These are phyloP conservation scores for Saccharomycopsis lassenensis DNA, from an alignment of 805 yeast species.

Conservation along the genomic window DNA sequence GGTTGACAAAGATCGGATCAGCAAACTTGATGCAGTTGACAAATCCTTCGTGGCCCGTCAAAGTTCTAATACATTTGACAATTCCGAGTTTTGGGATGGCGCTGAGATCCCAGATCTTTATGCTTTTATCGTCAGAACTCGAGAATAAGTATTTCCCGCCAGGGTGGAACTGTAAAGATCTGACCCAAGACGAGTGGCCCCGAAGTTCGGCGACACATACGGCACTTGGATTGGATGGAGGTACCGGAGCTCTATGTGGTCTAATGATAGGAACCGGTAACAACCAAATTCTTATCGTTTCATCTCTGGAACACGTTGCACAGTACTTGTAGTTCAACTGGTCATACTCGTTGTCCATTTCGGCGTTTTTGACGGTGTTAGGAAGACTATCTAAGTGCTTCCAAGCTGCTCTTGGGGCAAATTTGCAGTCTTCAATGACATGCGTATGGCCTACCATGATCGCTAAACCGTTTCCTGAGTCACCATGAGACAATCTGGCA, in stretches of 20 bases:
- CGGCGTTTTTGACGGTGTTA: slow-evolving; percentile 23
- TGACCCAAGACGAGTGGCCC: slow-evolving; percentile 87
- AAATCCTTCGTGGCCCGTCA: slow-evolving; percentile 63
- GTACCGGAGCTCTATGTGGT: slow-evolving; percentile 45
- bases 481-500: slow-evolving; percentile 53
- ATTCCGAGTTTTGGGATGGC: slow-evolving; percentile 25
- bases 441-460: slow-evolving; percentile 69
- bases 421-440: slow-evolving; percentile 64
- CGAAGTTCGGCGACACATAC: slow-evolving; percentile 41
- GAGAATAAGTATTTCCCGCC: slow-evolving; percentile 59
- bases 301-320: slow-evolving; percentile 74
- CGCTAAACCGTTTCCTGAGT: slow-evolving; percentile 56
- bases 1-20: slow-evolving; percentile 24
- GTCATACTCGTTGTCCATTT: slow-evolving; percentile 22
- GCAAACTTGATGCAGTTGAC: slow-evolving; percentile 54
- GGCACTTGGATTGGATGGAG: slow-evolving; percentile 52
- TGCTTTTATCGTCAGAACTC: slow-evolving; percentile 68
- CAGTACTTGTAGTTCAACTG: slow-evolving; percentile 58
- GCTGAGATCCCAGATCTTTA: slow-evolving; percentile 68
- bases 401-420: slow-evolving; percentile 48
- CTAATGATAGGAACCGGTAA: slow-evolving; percentile 54
- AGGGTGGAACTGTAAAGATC: slow-evolving; percentile 60
- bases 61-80: slow-evolving; percentile 36
- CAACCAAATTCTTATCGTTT: slow-evolving; percentile 63
- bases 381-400: slow-evolving; percentile 36